Evolutionary conservation across 2,329 filamentous ascomycete genomes (phyloP).

Genomic region (Nigrospora oryzae): DNA sequence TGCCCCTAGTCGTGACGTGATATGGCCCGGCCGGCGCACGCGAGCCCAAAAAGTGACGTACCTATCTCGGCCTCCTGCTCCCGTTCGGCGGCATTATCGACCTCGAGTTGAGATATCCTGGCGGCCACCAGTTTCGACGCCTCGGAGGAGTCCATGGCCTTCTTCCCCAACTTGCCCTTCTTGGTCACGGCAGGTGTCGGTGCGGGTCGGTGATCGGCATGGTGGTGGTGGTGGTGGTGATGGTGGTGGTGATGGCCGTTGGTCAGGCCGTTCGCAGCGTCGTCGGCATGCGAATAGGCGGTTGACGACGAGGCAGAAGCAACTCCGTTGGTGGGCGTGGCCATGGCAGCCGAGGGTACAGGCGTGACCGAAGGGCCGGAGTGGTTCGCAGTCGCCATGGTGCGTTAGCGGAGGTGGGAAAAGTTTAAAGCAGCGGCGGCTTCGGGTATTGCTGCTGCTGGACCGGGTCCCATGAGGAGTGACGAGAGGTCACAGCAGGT

Average conservation of each 20-base stretch:
- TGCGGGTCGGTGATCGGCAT: constrained; percentile 31
- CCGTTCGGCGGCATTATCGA: constrained; percentile 86
- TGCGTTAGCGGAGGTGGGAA: constrained; percentile 7
- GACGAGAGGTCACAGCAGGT: too few species aligned
- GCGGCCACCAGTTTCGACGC: constrained; percentile 86
- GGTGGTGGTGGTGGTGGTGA: constrained; percentile 26
- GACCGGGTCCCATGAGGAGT: too few species aligned
- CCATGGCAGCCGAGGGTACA: constrained; percentile 18
- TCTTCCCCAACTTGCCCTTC: constrained; percentile 83
- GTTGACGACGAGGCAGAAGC: constrained; percentile 10
- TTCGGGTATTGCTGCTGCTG: too few species aligned
- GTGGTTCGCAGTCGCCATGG: constrained; percentile 27
- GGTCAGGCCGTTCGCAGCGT: constrained; percentile 13
- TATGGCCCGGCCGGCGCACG: too few species aligned
- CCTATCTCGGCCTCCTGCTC: constrained; percentile 95
- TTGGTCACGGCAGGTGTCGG: constrained; percentile 47
- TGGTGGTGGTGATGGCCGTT: constrained; percentile 22
- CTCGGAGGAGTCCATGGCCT: constrained; percentile 75
- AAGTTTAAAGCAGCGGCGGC: too few species aligned
- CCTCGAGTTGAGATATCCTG: constrained; percentile 91
- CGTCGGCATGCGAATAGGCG: constrained; percentile 20
- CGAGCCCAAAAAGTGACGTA: constrained; percentile 31
- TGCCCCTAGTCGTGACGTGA: too few species aligned
- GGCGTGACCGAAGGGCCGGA: constrained; percentile 21
- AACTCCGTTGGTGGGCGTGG: constrained; percentile 20